A percentile compares a stretch with the other conserved stretches of the same genome.
phyloP scores from a whole-genome alignment of 495 filamentous ascomycete species.

The Penicillium ochrochloron region DNA sequence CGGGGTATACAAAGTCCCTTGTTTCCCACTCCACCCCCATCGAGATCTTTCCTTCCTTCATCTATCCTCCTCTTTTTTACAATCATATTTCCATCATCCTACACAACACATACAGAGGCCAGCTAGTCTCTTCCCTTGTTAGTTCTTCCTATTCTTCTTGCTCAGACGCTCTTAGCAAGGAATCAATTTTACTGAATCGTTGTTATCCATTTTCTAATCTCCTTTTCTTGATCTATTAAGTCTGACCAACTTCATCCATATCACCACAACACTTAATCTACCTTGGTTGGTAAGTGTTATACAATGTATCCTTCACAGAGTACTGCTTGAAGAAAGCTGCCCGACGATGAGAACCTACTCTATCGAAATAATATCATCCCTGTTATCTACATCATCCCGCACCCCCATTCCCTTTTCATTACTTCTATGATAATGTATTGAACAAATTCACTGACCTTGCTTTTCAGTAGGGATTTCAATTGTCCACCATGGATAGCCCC shows the following conservation, averaged over 20 bases:
- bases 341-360: background rate
- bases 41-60: background rate
- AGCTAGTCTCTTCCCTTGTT: background rate
- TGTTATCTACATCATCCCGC: background rate
- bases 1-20: background rate
- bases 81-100: background rate
- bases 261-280: background rate
- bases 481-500: background rate
- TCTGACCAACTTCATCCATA: background rate
- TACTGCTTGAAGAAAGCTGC: background rate
- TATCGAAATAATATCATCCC: background rate
- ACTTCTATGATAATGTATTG: background rate
- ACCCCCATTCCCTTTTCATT: background rate
- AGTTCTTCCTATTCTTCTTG: background rate
- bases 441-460: background rate
- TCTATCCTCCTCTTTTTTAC: background rate
- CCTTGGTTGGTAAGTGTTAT: background rate
- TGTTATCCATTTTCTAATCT: background rate
- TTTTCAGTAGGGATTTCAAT: background rate
- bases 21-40: background rate
- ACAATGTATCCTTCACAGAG: background rate
- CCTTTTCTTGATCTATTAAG: background rate
- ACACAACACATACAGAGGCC: background rate
- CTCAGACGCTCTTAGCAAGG: background rate
- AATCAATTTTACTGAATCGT: background rate